Evolutionary conservation across 352 stramenopile genomes (phyloP).

Genomic region (Phytophthora aleatoria): DNA sequence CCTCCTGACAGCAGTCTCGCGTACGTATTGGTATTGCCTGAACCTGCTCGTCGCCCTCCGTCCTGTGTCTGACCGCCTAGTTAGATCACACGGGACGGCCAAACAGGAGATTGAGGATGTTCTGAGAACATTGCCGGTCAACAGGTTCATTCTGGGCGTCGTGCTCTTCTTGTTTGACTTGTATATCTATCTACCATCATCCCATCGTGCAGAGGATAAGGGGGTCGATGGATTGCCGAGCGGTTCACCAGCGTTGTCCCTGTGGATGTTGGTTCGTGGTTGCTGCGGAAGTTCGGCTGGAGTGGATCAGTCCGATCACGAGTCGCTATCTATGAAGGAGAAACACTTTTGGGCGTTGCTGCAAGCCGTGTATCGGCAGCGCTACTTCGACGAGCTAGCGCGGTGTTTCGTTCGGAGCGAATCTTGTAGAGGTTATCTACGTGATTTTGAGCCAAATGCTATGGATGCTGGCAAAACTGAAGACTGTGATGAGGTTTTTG

Average conservation of each 20-base stretch:
- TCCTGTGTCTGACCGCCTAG: constrained; percentile 3
- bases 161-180: constrained; percentile 81
- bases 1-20: constrained; percentile 56
- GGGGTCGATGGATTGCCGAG: neutral
- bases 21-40: constrained; percentile 67
- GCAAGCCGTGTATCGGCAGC: constrained; percentile 42
- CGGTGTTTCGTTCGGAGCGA: constrained; percentile 43
- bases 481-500: constrained; percentile 28
- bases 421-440: constrained; percentile 51
- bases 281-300: constrained; percentile 34
- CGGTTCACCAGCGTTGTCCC: constrained; percentile 45
- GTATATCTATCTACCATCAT: constrained; percentile 70
- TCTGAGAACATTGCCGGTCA: constrained; percentile 27
- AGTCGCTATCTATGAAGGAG: constrained; percentile 30
- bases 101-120: constrained; percentile 18
- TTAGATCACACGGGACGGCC: neutral
- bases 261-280: constrained; percentile 64
- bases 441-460: constrained; percentile 20
- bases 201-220: constrained; percentile 39
- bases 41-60: constrained; percentile 47
- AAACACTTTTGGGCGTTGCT: constrained; percentile 63
- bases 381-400: constrained; percentile 47
- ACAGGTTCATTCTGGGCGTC: constrained; percentile 50
- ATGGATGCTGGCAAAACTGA: constrained; percentile 2
- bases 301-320: constrained; percentile 27